Conservation (phyloP, 495 filamentous ascomycete species). For the Aspergillus indologenus region DNA sequence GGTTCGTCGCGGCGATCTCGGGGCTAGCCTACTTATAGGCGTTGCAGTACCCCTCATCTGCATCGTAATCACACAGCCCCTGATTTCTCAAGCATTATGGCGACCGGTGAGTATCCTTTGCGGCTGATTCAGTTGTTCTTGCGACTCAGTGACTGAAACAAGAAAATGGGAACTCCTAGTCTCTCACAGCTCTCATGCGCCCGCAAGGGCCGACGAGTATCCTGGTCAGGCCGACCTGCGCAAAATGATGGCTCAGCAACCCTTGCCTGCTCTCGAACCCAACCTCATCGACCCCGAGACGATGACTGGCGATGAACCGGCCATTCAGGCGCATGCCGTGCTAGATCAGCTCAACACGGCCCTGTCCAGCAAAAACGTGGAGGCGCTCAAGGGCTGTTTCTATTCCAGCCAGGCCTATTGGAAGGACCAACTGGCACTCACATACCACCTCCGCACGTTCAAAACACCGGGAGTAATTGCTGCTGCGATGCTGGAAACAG, state of each 20-base stretch:
- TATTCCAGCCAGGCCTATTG: slow-evolving; percentile 22
- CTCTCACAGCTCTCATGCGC: not conserved
- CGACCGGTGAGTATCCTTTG: not conserved
- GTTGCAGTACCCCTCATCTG: not conserved
- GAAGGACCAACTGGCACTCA: slow-evolving; percentile 24
- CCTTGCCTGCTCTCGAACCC: slow-evolving; percentile 16
- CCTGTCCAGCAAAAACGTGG: slow-evolving; percentile 10
- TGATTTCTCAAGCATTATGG: not conserved
- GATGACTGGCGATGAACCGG: slow-evolving; percentile 18
- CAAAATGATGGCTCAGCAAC: slow-evolving; percentile 21
- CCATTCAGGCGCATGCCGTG: slow-evolving; percentile 10
- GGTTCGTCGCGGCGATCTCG: not conserved
- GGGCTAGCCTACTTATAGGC: not conserved
- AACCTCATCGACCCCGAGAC: slow-evolving; percentile 14
- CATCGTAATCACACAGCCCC: not conserved
- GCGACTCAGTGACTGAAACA: not conserved
- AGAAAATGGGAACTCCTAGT: not conserved
- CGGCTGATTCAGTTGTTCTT: not conserved
- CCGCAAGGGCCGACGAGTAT: slow-evolving; percentile 8
- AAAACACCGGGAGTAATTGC: slow-evolving; percentile 9
- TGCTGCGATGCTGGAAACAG: slow-evolving; percentile 16
- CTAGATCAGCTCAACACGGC: slow-evolving; percentile 18
- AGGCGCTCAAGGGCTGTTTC: slow-evolving; percentile 14
- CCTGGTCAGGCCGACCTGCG: slow-evolving; percentile 19
- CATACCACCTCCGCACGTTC: slow-evolving; percentile 26